Conservation (phyloP, 257 asterid genomes). For the Solanum pimpinellifolium region DNA sequence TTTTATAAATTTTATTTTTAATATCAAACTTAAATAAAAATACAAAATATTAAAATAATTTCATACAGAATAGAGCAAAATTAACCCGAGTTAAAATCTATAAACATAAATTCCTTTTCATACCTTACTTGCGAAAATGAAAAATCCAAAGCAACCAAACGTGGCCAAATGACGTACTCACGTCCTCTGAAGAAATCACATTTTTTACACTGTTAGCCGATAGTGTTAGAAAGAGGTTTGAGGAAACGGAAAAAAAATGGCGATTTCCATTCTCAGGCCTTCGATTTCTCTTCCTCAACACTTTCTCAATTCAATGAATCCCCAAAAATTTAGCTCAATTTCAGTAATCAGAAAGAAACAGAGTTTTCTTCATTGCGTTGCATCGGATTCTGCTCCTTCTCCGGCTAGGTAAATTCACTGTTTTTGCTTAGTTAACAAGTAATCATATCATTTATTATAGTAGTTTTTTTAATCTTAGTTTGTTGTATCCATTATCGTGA, state of each 20-base stretch:
- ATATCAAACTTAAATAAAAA: too few species aligned
- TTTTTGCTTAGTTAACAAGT: neutral
- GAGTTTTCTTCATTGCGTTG: conserved; percentile 8
- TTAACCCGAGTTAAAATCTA: too few species aligned
- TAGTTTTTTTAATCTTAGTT: neutral
- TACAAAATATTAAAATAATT: too few species aligned
- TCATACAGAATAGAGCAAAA: too few species aligned
- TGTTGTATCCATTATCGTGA: neutral
- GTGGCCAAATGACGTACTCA: conserved; percentile 12
- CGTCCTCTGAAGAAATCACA: neutral
- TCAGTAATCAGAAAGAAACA: conserved; percentile 6
- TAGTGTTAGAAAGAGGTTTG: neutral
- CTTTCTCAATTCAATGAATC: neutral
- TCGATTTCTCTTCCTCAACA: neutral
- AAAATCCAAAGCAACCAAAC: neutral
- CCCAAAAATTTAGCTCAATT: neutral
- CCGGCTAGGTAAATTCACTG: neutral
- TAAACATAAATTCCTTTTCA: too few species aligned
- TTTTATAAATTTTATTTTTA: too few species aligned
- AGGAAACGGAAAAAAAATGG: conserved; percentile 33
- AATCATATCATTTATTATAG: neutral
- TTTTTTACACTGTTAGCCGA: neutral
- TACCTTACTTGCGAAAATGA: neutral
- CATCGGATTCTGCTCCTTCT: conserved; percentile 18
- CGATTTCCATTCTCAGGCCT: conserved; percentile 31